Conservation (phyloP, 2,329 filamentous ascomycete genomes). For the Apiospora kogelbergensis region DNA sequence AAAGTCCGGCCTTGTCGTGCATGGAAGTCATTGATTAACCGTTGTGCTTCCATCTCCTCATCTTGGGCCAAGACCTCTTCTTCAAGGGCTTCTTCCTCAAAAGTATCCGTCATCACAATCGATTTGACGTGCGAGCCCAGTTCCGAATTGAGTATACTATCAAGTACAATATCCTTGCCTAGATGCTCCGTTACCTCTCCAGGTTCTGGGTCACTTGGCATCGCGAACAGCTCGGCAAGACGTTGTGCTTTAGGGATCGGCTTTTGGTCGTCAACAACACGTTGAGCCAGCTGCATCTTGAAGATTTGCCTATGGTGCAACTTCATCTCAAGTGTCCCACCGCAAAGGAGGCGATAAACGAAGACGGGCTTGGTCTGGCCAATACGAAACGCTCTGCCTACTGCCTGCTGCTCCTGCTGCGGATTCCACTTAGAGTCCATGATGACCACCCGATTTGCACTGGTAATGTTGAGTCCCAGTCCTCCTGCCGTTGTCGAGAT, state of each 20-base stretch:
- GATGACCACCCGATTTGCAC: slow-evolving; percentile 83
- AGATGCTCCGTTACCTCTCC: slow-evolving; percentile 51
- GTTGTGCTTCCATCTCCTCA: slow-evolving; percentile 56
- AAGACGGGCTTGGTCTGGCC: slow-evolving; percentile 79
- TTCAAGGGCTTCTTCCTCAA: slow-evolving; percentile 67
- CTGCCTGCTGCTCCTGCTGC: slow-evolving; percentile 78
- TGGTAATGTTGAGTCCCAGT: slow-evolving; percentile 78
- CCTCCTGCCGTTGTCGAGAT: slow-evolving; percentile 85
- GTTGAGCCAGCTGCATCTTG: slow-evolving; percentile 76
- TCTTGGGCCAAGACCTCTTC: slow-evolving; percentile 55
- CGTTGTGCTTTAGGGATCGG: slow-evolving; percentile 65
- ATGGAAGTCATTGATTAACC: slow-evolving; percentile 30
- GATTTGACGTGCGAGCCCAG: slow-evolving; percentile 44
- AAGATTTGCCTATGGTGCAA: slow-evolving; percentile 75
- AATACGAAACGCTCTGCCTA: slow-evolving; percentile 82
- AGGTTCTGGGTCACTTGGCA: slow-evolving; percentile 51
- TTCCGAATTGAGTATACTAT: slow-evolving; percentile 42
- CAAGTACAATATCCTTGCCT: slow-evolving; percentile 65
- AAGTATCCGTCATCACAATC: slow-evolving; percentile 70
- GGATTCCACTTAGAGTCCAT: slow-evolving; percentile 85
- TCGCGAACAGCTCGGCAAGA: slow-evolving; percentile 57
- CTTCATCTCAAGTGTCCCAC: slow-evolving; percentile 76
- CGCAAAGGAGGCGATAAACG: slow-evolving; percentile 79
- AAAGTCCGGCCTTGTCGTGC: neutral
- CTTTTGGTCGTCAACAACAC: slow-evolving; percentile 83